Evolutionary conservation across 495 filamentous ascomycete species (phyloP), one percentile per base, ranked within the genome.

Genomic region (Daldinia caldariorum): DNA sequence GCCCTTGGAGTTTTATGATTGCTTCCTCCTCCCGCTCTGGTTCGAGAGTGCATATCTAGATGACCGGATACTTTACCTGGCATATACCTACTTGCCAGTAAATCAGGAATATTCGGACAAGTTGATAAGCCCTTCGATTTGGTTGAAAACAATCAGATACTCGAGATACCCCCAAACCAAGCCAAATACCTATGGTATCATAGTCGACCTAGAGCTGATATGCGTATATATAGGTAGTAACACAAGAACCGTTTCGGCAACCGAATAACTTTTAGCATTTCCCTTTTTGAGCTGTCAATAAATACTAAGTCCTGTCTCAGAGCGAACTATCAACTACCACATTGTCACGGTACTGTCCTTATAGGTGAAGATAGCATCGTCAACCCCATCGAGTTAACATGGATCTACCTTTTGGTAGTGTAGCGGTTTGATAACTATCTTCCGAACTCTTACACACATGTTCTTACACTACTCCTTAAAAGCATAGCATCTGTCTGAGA

Each of bases 231-330:
- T 13, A n/a, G n/a, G n/a, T n/a, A 29, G 69, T 71, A 38, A 32
- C 47, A 67, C 63, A 26, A 47, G 10, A 10, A 63, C 1, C 26
- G 69, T 71, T 71, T 71, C 63, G 63, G 53, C 58, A 71, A 20
- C 63, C 58, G 69, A 60, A 66, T 16, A 16, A 8, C 22, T 26
- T 20, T 26, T 56, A 41, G 18, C 1, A 26, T 54, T n/a, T 20
- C 16, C 45, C 41, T 2, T 39, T 22, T 31, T 51, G 13, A 29
- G 18, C 49, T 13, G 29, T 29, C 37, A 62, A 34, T 9, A 58
- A n/a, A 32, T 41, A 47, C 14, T 14, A 20, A 5, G 18, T 32
- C 9, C 37, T 54, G 38, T 60, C 50, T 57, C 51, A 32, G 58
- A 32, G 14, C 26, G 32, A 35, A 60, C 18, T 43, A 13, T 56